These are phyloP conservation scores for Cladosporium sp. DNA, from an alignment of 2,329 filamentous ascomycete genomes.

Conservation along the genomic window DNA sequence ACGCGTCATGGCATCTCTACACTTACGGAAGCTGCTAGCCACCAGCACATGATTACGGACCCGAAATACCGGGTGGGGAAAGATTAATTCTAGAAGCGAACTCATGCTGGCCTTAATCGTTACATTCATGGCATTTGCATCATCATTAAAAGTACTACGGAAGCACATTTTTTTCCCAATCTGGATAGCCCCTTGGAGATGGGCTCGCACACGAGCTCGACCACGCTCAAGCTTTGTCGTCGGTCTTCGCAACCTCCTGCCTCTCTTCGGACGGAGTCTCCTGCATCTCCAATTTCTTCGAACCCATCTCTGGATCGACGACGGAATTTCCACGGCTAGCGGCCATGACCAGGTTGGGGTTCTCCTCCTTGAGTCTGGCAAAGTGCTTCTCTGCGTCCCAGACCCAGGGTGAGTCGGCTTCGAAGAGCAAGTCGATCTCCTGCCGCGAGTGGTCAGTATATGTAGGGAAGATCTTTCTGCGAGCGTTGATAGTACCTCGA, in stretches of 20 bases:
- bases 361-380: conserved; percentile 54
- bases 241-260: conserved; percentile 12
- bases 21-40: too few relatives aligned
- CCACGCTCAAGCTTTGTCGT: neutral
- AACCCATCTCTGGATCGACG: conserved; percentile 20
- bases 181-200: too few relatives aligned
- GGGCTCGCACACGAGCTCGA: too few relatives aligned
- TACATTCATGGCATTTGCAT: too few relatives aligned
- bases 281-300: conserved; percentile 1
- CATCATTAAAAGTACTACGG: too few relatives aligned
- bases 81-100: too few relatives aligned
- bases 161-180: too few relatives aligned
- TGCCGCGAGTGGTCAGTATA: conserved; percentile 28
- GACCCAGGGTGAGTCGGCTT: conserved; percentile 58
- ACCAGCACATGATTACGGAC: too few relatives aligned
- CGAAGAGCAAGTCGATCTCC: conserved; percentile 69
- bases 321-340: conserved; percentile 25
- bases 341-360: conserved; percentile 36
- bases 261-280: conserved; percentile 12
- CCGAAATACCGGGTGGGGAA: too few relatives aligned
- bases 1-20: too few relatives aligned
- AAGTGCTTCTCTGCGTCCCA: conserved; percentile 67
- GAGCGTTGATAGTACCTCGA: conserved; percentile 41
- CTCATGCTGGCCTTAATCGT: too few relatives aligned
- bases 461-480: too few relatives aligned